Conservation (phyloP, 345 rosid species). For the Linum usitatissimum region DNA sequence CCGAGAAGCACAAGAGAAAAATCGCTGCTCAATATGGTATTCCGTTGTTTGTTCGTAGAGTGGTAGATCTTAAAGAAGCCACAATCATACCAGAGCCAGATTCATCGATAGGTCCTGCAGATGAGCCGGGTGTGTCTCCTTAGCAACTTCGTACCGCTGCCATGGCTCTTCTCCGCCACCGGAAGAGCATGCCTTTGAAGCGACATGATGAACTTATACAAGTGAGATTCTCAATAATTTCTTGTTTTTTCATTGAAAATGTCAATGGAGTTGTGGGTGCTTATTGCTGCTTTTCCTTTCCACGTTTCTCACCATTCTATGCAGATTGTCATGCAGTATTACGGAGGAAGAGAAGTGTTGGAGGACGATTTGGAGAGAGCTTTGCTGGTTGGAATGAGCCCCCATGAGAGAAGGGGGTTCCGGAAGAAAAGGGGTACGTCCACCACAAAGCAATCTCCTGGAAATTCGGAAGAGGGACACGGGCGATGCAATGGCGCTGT, state of each 20-base stretch:
- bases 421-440: conserved; percentile 49
- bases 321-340: conserved; percentile 61
- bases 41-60: conserved; percentile 79
- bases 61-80: conserved; percentile 44
- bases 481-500: neutral
- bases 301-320: conserved; percentile 4
- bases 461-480: conserved; percentile 14
- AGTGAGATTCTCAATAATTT: conserved; percentile 23
- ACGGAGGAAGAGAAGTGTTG: conserved; percentile 81
- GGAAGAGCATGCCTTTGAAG: conserved; percentile 63
- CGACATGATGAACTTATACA: conserved; percentile 67
- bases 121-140: conserved; percentile 80
- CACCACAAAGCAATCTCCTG: conserved; percentile 27
- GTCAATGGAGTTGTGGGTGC: neutral
- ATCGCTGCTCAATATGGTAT: conserved; percentile 68
- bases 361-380: conserved; percentile 80
- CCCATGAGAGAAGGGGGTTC: conserved; percentile 66
- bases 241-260: neutral
- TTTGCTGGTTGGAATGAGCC: conserved; percentile 75
- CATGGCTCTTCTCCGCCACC: conserved; percentile 91
- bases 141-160: conserved; percentile 83
- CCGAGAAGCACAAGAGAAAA: conserved; percentile 74
- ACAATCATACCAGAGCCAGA: conserved; percentile 27
- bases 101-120: conserved; percentile 27
- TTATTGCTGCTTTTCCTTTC: neutral